phyloP scores from a whole-genome alignment of 805 yeast genomes.

The Metschnikowia dekortorum region DNA sequence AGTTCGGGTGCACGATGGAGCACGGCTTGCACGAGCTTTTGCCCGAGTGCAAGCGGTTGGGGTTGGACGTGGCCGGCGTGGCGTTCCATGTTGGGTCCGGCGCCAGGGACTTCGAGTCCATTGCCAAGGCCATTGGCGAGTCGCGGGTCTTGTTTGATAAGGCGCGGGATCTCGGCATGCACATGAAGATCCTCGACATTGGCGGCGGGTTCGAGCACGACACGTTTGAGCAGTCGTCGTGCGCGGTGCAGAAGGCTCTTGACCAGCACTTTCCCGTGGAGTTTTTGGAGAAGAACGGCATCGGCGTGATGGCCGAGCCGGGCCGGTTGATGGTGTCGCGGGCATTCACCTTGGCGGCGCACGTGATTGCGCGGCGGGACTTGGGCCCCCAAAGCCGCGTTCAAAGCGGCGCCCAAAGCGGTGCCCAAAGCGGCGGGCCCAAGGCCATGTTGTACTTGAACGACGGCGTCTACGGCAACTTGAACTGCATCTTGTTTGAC shows the following conservation, averaged over 20 bases:
- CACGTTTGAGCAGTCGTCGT: slow-evolving; percentile 56
- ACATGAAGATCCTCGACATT: slow-evolving; percentile 63
- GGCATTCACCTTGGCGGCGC: slow-evolving; percentile 79
- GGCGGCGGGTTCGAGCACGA: slow-evolving; percentile 88
- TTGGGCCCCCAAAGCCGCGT: slow-evolving; percentile 7
- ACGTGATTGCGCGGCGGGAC: slow-evolving; percentile 80
- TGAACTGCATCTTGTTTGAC: slow-evolving; percentile 90
- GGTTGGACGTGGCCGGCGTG: slow-evolving; percentile 70
- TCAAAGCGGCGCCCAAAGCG: too few relatives aligned
- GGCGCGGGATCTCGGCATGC: slow-evolving; percentile 44
- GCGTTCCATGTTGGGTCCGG: slow-evolving; percentile 97
- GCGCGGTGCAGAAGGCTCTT: slow-evolving; percentile 52
- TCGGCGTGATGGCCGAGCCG: slow-evolving; percentile 79
- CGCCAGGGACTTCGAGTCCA: slow-evolving; percentile 46
- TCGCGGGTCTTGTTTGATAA: slow-evolving; percentile 63
- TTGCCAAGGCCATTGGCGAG: slow-evolving; percentile 68
- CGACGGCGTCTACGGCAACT: slow-evolving; percentile 93
- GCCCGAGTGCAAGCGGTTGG: slow-evolving; percentile 55
- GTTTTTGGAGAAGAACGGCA: slow-evolving; percentile 19
- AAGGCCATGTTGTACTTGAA: slow-evolving; percentile 71
- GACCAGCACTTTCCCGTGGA: slow-evolving; percentile 54
- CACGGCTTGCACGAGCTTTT: slow-evolving; percentile 52
- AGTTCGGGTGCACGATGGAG: slow-evolving; percentile 75
- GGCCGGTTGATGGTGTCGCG: slow-evolving; percentile 86
- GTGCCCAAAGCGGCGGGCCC: slow-evolving; percentile 4